Evolutionary conservation across 192 early-diverging fungal genomes (phyloP).

Genomic region (Linnemannia hyalina): DNA sequence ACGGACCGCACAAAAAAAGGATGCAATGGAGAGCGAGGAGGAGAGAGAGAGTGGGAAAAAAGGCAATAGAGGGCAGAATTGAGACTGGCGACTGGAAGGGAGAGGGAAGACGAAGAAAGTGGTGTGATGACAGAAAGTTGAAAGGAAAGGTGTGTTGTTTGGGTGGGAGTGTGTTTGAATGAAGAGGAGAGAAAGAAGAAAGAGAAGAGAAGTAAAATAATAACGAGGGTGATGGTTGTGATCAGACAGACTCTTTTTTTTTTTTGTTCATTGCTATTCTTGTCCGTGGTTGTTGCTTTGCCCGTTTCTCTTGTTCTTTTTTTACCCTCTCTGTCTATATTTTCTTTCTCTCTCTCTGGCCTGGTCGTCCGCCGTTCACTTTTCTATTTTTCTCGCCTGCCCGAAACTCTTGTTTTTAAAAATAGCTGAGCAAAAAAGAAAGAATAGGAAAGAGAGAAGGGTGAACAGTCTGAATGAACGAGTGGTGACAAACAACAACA

Average conservation of each 20-base stretch:
- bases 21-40: background rate
- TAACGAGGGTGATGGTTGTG: background rate
- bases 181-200: background rate
- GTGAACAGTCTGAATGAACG: background rate
- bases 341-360: constrained; percentile 27
- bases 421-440: constrained; percentile 15
- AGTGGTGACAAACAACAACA: background rate
- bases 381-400: constrained; percentile 19
- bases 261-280: constrained; percentile 10
- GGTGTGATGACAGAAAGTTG: too few relatives aligned
- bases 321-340: constrained; percentile 7
- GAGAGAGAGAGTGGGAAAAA: background rate
- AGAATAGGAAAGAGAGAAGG: background rate
- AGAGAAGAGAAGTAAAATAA: background rate
- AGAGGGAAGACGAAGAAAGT: background rate
- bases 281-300: constrained; percentile 7
- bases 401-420: constrained; percentile 21
- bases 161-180: background rate
- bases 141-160: background rate
- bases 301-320: constrained; percentile 21
- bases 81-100: background rate
- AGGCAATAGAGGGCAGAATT: background rate
- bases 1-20: background rate
- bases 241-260: background rate
- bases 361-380: background rate